Evolutionary conservation across 2,329 filamentous ascomycete genomes (phyloP), one percentile per base, ranked within the genome.

Genomic region (Alternaria solani): DNA sequence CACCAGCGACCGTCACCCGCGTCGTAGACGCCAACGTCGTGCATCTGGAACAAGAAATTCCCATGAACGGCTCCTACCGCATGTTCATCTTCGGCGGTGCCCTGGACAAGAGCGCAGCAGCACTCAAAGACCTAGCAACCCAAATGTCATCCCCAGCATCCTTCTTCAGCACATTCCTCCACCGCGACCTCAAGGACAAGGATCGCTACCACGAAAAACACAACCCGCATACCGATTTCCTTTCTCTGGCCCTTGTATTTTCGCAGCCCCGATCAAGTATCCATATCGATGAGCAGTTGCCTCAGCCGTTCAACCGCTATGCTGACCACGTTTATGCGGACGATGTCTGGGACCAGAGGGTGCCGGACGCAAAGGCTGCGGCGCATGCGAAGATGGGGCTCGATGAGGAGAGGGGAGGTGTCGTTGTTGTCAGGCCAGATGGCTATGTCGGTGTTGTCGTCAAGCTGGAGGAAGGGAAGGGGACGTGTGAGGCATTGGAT

Each of bases 381-480:
- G 92, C 92, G 5, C 94, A 97, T 78, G 89, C 89, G 42, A 97
- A 96, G 84, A 90, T 96, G 84, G 94, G 94, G 0, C 77, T 97
- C 26, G 86, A 90, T 65, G 83, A 90, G 71, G 87, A 91, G 62
- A 85, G 82, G 62, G 93, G 93, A 11, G 93, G 90, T 57, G 86
- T 97, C 2, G 89, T 96, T 2, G 90, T 97, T 9, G 91, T 96
- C 7, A 83, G 93, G 44, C 93, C 94, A 0, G 93, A 97, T 77
- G 93, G 93, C 7, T 95, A 97, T 76, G 90, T 97, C 28, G 92
- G 91, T 23, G 85, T 92, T 62, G 91, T 93, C 4, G 86, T 91
- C 11, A 84, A 84, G 68, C 81, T 97, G 23, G 89, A 87, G 2
- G 90, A 94, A 77, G 94, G 93, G 0, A 87, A 80, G 58, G 92